phyloP scores from a whole-genome alignment of 176 grass and related monocot species.

The Oryza coarctata region DNA sequence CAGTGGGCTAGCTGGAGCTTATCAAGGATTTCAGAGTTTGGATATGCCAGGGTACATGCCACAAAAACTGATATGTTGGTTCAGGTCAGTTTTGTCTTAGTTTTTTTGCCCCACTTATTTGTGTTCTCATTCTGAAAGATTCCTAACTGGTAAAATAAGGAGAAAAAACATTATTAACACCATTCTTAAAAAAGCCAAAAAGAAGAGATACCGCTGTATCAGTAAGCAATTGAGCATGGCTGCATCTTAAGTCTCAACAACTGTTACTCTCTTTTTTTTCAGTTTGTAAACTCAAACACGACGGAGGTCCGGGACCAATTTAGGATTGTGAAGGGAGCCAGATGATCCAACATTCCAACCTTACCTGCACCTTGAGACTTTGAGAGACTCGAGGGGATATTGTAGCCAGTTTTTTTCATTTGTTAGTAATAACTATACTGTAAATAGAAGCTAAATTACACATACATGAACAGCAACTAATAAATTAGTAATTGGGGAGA shows the following conservation, averaged over 20 bases:
- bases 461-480: no score
- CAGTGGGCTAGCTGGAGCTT: conserved; percentile 61
- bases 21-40: conserved; percentile 64
- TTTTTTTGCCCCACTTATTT: neutral
- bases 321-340: conserved; percentile 47
- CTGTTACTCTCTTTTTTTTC: conserved; percentile 26
- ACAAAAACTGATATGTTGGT: conserved; percentile 55
- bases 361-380: neutral
- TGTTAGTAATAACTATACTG: neutral
- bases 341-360: conserved; percentile 12
- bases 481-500: neutral
- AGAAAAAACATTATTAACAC: neutral
- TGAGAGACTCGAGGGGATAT: neutral
- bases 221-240: neutral
- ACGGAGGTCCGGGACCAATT: conserved; percentile 62
- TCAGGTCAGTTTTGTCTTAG: conserved; percentile 37
- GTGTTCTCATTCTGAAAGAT: neutral
- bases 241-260: conserved; percentile 6
- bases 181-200: neutral
- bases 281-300: conserved; percentile 73
- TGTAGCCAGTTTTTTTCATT: neutral
- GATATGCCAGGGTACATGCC: conserved; percentile 59
- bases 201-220: no score
- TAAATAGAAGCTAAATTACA: conserved; percentile 3
- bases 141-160: neutral